Evolutionary conservation across 2,329 filamentous ascomycete species (phyloP).

Genomic region (Helicocarpus griseus): DNA sequence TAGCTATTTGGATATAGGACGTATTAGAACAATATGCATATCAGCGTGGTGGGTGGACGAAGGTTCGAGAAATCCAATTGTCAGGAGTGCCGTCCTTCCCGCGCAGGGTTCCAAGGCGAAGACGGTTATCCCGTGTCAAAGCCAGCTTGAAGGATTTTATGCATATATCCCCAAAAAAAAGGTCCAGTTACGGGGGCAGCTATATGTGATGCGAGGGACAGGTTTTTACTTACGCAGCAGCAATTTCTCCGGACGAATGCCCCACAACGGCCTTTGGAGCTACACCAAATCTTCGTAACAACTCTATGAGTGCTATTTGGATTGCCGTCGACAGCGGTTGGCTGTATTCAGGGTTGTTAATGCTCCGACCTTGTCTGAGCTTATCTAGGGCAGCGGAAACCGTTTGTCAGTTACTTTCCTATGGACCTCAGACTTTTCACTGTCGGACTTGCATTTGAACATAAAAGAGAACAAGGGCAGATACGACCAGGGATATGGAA

Average conservation of each 20-base stretch:
- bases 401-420: background rate
- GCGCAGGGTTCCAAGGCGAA: too few relatives aligned
- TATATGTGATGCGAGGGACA: background rate
- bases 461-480: too few relatives aligned
- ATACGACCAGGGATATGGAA: background rate
- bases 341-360: conserved; percentile 6
- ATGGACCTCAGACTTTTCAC: background rate
- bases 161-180: too few relatives aligned
- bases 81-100: too few relatives aligned
- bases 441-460: too few relatives aligned
- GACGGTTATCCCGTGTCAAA: too few relatives aligned
- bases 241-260: conserved; percentile 22
- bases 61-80: too few relatives aligned
- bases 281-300: conserved; percentile 12
- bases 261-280: conserved; percentile 13
- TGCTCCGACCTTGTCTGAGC: conserved; percentile 16
- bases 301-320: conserved; percentile 16
- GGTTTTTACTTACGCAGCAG: conserved; percentile 18
- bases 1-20: conserved; percentile 12
- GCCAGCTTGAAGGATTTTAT: too few relatives aligned
- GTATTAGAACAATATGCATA: background rate
- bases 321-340: conserved; percentile 15
- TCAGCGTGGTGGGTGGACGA: background rate
- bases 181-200: too few relatives aligned
- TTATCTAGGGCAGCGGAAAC: conserved; percentile 1